Base-by-base conservation (phyloP, 805 yeast genomes). In the Kazachstania taianensis region DNA sequence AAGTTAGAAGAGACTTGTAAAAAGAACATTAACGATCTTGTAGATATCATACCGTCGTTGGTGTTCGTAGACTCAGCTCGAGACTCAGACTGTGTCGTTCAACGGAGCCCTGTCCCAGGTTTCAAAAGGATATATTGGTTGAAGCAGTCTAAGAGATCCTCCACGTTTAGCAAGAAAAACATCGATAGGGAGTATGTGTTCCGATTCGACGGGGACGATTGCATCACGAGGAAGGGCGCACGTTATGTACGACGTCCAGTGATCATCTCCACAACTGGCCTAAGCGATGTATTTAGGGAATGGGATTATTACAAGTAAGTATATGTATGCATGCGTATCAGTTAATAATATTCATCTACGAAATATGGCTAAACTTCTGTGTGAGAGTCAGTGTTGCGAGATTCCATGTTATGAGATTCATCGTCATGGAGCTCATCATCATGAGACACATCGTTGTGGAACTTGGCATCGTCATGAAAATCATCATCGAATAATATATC, bases 51-150 rank as follows among this genome's bases (percentile, higher is more conserved):
- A 14, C 56, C 57, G 2, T 48, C 57, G 2, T 41, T 42, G 5
- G 42, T 39, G 29, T 55, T 38, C 22, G 15, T 26, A 7, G 40
- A 50, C 32, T 34, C 45, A 7, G 45, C 48, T 17, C 42, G 40
- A 20, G 43, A 47, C 3, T 41, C 50, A 4, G 62, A 57, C 28
- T 49, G 60, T 31, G 36, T 57, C n/a, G 30, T 45, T 7, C 37
- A 38, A 12, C 32, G 40, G 4, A 52, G 60, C 32, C 55, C 61
- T 6, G 47, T 53, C 2, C 45, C 48, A 10, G 49, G 50, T 2
- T 60, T 58, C 37, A 55, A 51, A 16, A 52, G 62, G 35, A 42
- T 60, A 22, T 46, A 52, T 37, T 59, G 65, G 65, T 40, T 57
- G 20, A 56, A 55, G 26, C 46, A 48, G 5, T 40, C 43, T 2